phyloP scores from a whole-genome alignment of 2,329 filamentous ascomycete genomes.

The Huntiella bhutanensis region DNA sequence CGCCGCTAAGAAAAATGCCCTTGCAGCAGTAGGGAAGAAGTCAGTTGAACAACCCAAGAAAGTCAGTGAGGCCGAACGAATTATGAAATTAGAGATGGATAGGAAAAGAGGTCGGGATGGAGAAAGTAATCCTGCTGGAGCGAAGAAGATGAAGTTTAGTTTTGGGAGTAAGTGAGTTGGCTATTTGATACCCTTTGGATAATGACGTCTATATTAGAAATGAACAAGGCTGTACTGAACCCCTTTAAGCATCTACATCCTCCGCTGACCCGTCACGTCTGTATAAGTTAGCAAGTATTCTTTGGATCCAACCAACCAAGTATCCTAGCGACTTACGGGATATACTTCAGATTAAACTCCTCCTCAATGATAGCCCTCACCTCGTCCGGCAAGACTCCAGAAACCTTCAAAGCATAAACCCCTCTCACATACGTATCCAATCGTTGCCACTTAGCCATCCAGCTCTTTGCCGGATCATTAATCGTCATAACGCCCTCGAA shows the following conservation, averaged over 20 bases:
- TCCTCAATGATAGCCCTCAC: conserved; percentile 41
- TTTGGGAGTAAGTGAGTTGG: conserved; percentile 6
- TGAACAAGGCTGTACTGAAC: neutral
- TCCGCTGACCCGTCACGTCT: conserved; percentile 38
- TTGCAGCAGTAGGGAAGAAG: conserved; percentile 17
- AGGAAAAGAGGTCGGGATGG: conserved; percentile 40
- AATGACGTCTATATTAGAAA: neutral
- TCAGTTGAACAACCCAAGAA: conserved; percentile 55
- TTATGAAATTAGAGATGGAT: conserved; percentile 74
- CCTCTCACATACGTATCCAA: conserved; percentile 75
- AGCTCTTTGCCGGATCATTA: conserved; percentile 63
- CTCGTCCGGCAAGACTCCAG: conserved; percentile 55
- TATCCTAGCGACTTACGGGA: conserved; percentile 31
- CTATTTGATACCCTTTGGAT: neutral
- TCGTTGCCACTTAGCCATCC: conserved; percentile 95
- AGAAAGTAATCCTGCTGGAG: conserved; percentile 19
- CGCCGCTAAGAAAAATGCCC: conserved; percentile 13
- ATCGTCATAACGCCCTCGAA: conserved; percentile 85
- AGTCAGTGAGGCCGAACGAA: conserved; percentile 73
- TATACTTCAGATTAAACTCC: conserved; percentile 44
- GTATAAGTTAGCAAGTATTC: conserved; percentile 3
- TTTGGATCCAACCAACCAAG: too few species aligned
- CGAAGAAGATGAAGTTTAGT: conserved; percentile 25
- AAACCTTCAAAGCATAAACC: conserved; percentile 88
- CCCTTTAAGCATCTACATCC: conserved; percentile 26